These are phyloP conservation scores for Prunus padus DNA, from an alignment of 306 rosid species.

Conservation along the genomic window DNA sequence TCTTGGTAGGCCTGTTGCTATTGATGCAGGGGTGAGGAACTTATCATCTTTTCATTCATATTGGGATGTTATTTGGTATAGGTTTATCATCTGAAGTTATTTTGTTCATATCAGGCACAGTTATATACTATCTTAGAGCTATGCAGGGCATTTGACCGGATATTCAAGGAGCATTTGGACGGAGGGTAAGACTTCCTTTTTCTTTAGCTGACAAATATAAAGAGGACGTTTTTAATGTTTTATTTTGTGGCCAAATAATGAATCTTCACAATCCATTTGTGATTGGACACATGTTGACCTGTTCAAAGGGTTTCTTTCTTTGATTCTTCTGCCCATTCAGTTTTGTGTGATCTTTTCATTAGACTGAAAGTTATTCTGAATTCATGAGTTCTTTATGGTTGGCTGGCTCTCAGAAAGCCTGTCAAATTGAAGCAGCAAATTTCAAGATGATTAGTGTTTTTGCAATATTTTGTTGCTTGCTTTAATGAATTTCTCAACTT, in stretches of 20 bases:
- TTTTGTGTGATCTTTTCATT: background rate
- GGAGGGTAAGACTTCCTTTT: constrained; percentile 36
- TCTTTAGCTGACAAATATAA: background rate
- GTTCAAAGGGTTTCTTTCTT: background rate
- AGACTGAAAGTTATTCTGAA: background rate
- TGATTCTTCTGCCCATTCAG: background rate
- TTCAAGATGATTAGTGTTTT: background rate
- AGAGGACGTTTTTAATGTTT: background rate
- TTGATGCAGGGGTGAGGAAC: constrained; percentile 44
- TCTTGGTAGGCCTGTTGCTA: constrained; percentile 49
- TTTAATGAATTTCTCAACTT: background rate
- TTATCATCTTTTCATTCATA: background rate
- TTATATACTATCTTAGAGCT: constrained; percentile 50
- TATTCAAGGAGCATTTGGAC: constrained; percentile 53
- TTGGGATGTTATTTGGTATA: background rate
- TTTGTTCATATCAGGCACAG: constrained; percentile 37
- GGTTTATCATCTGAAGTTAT: background rate
- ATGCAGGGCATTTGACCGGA: constrained; percentile 47
- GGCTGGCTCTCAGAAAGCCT: background rate
- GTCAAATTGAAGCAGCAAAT: background rate
- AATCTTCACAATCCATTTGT: background rate
- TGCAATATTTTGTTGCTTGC: background rate
- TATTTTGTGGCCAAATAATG: background rate
- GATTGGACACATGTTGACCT: background rate
- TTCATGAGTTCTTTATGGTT: background rate